These are phyloP conservation scores for Pholiota conissans DNA, from an alignment of 768 basidiomycete species.

Conservation along the genomic window DNA sequence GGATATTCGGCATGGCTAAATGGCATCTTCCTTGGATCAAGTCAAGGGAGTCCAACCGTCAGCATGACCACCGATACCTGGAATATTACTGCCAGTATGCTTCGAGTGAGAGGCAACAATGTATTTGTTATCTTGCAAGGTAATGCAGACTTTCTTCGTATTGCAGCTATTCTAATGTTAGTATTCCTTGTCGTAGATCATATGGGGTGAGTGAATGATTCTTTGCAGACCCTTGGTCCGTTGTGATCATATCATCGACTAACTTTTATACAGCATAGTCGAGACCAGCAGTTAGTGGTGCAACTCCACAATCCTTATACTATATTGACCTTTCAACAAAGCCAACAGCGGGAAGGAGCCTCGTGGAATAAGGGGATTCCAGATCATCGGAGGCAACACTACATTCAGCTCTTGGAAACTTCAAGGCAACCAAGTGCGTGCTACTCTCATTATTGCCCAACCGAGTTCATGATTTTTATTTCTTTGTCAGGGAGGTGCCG, in stretches of 20 bases:
- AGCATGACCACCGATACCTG: slow-evolving; percentile 44
- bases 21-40: slow-evolving; percentile 48
- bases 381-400: slow-evolving; percentile 39
- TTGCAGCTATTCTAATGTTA: not conserved
- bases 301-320: not conserved
- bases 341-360: slow-evolving; percentile 52
- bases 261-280: slow-evolving; percentile 31
- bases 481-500: slow-evolving; percentile 16
- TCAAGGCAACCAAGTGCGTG: slow-evolving; percentile 72
- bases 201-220: slow-evolving; percentile 38
- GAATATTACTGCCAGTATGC: slow-evolving; percentile 34
- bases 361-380: slow-evolving; percentile 46
- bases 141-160: not conserved
- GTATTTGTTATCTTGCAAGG: slow-evolving; percentile 41
- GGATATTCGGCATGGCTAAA: slow-evolving; percentile 55
- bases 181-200: slow-evolving; percentile 35
- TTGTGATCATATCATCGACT: not conserved
- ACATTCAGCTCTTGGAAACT: slow-evolving; percentile 65
- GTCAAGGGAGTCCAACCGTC: slow-evolving; percentile 40
- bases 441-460: too few species aligned
- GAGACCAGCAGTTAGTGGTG: slow-evolving; percentile 45
- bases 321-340: slow-evolving; percentile 14
- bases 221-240: not conserved
- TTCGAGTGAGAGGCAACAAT: slow-evolving; percentile 39
- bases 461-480: too few species aligned